Evolutionary conservation across 1,139 yeast genomes (phyloP), one percentile per base, ranked within the genome.

Genomic region (Saccharomycopsis hybrid): DNA sequence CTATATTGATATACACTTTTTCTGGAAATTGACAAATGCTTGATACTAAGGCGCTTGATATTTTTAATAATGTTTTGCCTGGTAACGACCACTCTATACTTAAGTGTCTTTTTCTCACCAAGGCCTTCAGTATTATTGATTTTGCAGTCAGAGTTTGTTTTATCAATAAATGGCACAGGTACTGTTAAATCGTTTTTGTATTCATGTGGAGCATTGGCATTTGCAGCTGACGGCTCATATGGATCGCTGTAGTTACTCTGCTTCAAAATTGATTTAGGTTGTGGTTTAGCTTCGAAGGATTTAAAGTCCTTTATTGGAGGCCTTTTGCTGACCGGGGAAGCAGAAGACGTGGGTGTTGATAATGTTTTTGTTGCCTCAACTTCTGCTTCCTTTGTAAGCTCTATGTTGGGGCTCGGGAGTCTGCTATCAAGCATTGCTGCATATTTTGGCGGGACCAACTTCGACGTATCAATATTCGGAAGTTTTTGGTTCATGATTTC

Each of bases 71-170:
- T 42, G 37, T 42, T 52, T n/a, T 47, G 47, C 13, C 44, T 46
- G 24, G 54, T 49, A 27, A 49, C 42, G n/a, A 52, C 50, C 11
- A 52, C 54, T 46, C 51, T 43, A 42, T 50, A 49, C 33, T 46
- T 52, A 5, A 52, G 39, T 5, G 50, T 46, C 32, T 51, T 51
- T 13, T 48, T 44, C n/a, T n/a, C n/a, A n/a, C n/a, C n/a, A n/a
- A n/a, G n/a, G n/a, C n/a, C n/a, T 9, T 41, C 40, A 29, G 27
- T 42, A 25, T 3, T 18, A 13, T 37, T 37, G 24, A 11, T 29
- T 24, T 32, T 39, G 3, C 40, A 18, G 8, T 5, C 11, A 24
- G 44, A 30, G 29, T 27, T 24, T 28, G 5, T 29, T 41, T 13
- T 25, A n/a, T 8, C 27, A 7, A 25, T 41, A n/a, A 25, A 8